Percentiles rank a stretch among this genome's conserved stretches.
Conservation (phyloP, 2,329 filamentous ascomycete species). For the Lasiodiplodia sp. region DNA sequence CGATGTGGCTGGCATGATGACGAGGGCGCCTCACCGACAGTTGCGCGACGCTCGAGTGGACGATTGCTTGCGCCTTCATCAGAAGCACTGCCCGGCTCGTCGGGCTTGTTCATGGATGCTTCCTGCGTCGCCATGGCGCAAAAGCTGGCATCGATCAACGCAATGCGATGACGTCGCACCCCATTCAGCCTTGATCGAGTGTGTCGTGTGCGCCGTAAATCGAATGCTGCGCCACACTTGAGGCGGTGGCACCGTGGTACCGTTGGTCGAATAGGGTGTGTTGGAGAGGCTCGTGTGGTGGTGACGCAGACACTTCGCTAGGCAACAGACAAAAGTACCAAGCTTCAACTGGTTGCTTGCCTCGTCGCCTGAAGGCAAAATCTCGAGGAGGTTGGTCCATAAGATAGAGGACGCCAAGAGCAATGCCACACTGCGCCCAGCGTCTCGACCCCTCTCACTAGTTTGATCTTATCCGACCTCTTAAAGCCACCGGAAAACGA, state of each 20-base stretch:
- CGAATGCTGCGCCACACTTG: constrained; percentile 16
- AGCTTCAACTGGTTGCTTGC: constrained; percentile 1
- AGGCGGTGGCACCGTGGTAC: constrained; percentile 6
- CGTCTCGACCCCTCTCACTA: constrained; percentile 10
- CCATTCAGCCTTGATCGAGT: constrained; percentile 8
- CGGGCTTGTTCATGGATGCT: background rate
- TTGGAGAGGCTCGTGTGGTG: background rate
- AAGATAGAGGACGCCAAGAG: constrained; percentile 14
- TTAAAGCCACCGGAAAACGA: background rate
- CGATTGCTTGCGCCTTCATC: background rate
- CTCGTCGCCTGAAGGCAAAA: constrained; percentile 10
- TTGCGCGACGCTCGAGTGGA: constrained; percentile 10
- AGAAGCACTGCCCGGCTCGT: constrained; percentile 19
- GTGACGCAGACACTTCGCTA: background rate
- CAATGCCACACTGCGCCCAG: constrained; percentile 25
- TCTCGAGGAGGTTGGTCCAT: constrained; percentile 3
- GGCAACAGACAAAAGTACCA: background rate
- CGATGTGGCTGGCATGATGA: background rate
- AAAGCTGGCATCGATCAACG: background rate
- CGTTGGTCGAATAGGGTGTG: background rate
- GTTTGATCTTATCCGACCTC: background rate
- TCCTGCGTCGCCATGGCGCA: background rate
- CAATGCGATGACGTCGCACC: constrained; percentile 7
- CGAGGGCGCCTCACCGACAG: constrained; percentile 3
- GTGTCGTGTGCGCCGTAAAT: background rate